phyloP scores from a whole-genome alignment of 176 grass and related monocot species.

The Alopecurus myosuroides region DNA sequence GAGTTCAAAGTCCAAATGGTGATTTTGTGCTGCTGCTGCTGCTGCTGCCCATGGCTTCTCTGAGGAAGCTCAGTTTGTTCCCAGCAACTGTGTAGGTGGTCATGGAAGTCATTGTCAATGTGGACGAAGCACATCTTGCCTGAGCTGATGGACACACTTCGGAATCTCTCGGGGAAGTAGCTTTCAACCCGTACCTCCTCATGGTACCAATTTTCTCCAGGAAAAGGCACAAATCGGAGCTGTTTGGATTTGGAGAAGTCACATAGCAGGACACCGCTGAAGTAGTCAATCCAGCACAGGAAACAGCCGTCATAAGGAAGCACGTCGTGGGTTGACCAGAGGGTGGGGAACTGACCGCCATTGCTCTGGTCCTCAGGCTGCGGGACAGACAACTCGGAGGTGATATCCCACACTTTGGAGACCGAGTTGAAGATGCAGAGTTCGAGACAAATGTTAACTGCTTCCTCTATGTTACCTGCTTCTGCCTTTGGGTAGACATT shows the following conservation, averaged over 20 bases:
- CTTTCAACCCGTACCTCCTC: neutral
- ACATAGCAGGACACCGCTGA: neutral
- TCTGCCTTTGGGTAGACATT: too few relatives aligned
- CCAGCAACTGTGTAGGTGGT: neutral
- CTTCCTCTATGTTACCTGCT: too few relatives aligned
- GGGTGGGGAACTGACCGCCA: neutral
- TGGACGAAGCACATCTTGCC: neutral
- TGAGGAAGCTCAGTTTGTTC: neutral
- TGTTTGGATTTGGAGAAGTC: neutral
- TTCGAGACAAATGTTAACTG: too few relatives aligned
- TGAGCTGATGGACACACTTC: neutral
- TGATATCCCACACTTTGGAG: too few relatives aligned
- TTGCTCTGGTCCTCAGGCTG: neutral
- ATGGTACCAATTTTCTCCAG: neutral
- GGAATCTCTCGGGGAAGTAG: neutral
- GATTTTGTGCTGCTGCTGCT: neutral
- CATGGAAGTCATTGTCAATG: neutral
- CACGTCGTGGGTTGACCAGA: neutral
- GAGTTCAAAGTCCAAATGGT: neutral
- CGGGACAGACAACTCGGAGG: too few relatives aligned
- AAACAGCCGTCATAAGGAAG: neutral
- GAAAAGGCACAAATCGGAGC: neutral
- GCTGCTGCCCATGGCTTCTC: neutral
- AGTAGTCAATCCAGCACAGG: neutral
- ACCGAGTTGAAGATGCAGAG: too few relatives aligned